Percentiles rank a stretch among this genome's conserved stretches.
phyloP scores from a whole-genome alignment of 306 rosid genomes.

The Benincasa hispida region DNA sequence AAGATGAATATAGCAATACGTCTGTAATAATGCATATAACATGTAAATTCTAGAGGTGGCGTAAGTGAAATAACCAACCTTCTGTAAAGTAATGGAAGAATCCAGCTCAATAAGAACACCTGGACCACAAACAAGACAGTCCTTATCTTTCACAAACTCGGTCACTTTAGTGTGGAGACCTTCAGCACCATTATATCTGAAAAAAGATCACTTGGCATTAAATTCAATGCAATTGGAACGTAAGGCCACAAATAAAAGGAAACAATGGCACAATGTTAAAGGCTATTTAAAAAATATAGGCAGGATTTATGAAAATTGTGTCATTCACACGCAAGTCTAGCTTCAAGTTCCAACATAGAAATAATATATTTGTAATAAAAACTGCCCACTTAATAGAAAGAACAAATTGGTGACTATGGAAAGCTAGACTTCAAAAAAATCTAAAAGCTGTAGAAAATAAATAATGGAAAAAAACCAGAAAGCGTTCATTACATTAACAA shows the following conservation, averaged over 20 bases:
- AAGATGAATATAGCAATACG: not conserved
- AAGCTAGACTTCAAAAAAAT: not conserved
- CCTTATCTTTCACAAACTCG: slow-evolving; percentile 83
- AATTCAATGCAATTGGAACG: not conserved
- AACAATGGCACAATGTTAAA: not conserved
- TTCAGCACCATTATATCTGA: slow-evolving; percentile 82
- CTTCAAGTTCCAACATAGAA: not conserved
- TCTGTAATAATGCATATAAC: not conserved
- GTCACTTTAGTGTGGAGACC: slow-evolving; percentile 92
- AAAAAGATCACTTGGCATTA: slow-evolving; percentile 13
- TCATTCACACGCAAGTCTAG: not conserved
- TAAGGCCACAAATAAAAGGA: not conserved
- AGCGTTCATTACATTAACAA: not conserved
- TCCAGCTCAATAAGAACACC: slow-evolving; percentile 83
- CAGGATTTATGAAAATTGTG: not conserved
- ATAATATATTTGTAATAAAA: not conserved
- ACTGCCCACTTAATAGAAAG: not conserved
- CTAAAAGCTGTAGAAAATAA: not conserved
- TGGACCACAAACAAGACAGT: slow-evolving; percentile 91
- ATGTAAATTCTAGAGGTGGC: not conserved
- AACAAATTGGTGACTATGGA: not conserved
- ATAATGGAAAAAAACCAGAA: not conserved
- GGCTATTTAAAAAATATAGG: not conserved
- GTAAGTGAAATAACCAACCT: slow-evolving; percentile 35
- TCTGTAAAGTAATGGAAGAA: slow-evolving; percentile 65